Conservation (phyloP, 2,329 filamentous ascomycete species). For the Scytalidium lignicola region DNA sequence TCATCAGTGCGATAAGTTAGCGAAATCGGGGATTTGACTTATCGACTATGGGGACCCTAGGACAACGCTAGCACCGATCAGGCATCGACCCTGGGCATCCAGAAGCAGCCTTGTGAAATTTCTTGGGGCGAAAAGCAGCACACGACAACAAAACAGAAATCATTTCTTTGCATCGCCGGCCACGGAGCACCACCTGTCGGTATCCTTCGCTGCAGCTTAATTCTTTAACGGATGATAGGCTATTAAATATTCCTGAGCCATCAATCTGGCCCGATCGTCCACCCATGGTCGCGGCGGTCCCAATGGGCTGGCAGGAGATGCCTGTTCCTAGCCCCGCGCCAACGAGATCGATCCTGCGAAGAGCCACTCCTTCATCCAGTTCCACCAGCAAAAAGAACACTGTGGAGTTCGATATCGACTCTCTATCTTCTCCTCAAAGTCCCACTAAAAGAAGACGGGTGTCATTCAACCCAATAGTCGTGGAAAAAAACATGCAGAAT, state of each 20-base stretch:
- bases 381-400: constrained; percentile 23
- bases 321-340: constrained; percentile 12
- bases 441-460: constrained; percentile 25
- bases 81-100: background rate
- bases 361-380: constrained; percentile 14
- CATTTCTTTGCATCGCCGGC: too few species aligned
- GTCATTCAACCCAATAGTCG: constrained; percentile 24
- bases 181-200: too few species aligned
- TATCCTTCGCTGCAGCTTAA: background rate
- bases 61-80: background rate
- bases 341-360: constrained; percentile 24
- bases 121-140: background rate
- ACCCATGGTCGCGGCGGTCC: constrained; percentile 20
- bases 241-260: background rate
- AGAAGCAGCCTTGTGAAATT: background rate
- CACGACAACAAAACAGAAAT: too few species aligned
- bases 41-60: background rate
- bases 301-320: constrained; percentile 8
- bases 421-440: constrained; percentile 16
- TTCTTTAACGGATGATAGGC: background rate
- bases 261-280: background rate
- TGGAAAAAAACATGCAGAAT: constrained; percentile 5
- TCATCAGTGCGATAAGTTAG: background rate
- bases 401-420: constrained; percentile 20
- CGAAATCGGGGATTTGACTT: background rate